A percentile compares a stretch with the other conserved stretches of the same genome.
These are phyloP conservation scores for Aegilops sharonensis DNA, from an alignment of 176 grass and related monocot species.

Conservation along the genomic window DNA sequence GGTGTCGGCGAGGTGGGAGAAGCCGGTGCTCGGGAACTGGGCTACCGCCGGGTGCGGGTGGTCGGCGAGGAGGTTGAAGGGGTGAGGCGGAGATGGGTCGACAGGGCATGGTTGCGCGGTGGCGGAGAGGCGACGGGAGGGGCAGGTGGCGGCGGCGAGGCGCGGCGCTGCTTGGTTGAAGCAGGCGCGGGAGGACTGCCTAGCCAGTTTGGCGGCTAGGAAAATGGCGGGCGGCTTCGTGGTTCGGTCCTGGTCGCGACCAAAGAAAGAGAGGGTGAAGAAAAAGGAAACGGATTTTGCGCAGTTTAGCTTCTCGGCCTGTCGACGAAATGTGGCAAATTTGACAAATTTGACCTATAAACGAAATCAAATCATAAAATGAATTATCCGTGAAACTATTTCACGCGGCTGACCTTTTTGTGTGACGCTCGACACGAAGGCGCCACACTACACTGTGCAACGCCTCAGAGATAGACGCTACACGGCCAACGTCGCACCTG, in stretches of 20 bases:
- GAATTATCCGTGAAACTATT: too few relatives aligned
- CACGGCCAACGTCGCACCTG: too few relatives aligned
- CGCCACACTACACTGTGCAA: too few relatives aligned
- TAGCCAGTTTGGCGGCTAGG: neutral
- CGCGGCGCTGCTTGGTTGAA: neutral
- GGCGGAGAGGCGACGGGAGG: neutral
- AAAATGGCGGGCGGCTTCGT: conserved; percentile 4
- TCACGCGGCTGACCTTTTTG: too few relatives aligned
- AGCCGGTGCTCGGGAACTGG: conserved; percentile 43
- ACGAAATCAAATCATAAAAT: too few relatives aligned
- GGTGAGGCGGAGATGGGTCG: neutral
- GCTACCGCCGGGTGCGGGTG: conserved; percentile 56
- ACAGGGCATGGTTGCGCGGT: neutral
- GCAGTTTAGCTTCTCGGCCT: neutral
- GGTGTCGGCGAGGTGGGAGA: conserved; percentile 44
- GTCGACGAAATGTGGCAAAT: neutral
- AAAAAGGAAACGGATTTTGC: neutral
- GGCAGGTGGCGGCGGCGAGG: neutral
- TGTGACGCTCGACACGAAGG: too few relatives aligned
- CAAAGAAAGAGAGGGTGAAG: neutral
- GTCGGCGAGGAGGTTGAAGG: conserved; percentile 25
- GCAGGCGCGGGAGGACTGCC: neutral
- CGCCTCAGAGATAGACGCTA: too few relatives aligned
- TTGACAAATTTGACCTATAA: too few relatives aligned
- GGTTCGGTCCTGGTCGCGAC: neutral